Percentiles rank a stretch among this genome's conserved stretches.
These are phyloP conservation scores for Thielaviopsis euricoi DNA, from an alignment of 2,329 filamentous ascomycete species.

Conservation along the genomic window DNA sequence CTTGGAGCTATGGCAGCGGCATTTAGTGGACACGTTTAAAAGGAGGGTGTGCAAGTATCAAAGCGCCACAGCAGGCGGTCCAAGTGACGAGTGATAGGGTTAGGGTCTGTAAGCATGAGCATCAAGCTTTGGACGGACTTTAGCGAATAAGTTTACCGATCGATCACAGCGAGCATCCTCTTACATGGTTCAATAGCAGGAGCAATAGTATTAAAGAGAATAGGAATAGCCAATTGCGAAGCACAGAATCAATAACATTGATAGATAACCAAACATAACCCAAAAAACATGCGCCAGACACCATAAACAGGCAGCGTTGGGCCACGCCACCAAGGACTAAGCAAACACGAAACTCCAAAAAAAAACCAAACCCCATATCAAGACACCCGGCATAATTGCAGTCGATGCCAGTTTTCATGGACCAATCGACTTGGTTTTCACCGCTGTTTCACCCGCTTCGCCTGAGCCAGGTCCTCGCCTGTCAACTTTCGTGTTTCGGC, in stretches of 20 bases:
- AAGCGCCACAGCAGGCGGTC: neutral
- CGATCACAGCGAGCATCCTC: neutral
- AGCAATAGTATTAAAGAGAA: neutral
- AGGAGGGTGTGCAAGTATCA: neutral
- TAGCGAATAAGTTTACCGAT: neutral
- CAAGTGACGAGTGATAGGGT: neutral
- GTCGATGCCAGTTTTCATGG: neutral
- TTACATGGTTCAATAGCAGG: neutral
- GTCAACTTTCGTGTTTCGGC: conserved; percentile 7
- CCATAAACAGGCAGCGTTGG: neutral
- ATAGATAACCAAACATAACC: neutral
- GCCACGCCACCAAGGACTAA: neutral
- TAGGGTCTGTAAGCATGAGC: neutral
- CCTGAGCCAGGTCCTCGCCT: neutral
- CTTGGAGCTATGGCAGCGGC: neutral
- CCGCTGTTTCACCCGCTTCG: neutral
- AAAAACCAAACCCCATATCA: neutral
- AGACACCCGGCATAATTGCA: neutral
- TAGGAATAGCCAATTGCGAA: neutral
- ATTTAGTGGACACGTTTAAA: neutral
- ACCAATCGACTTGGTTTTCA: neutral
- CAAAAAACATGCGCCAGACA: neutral
- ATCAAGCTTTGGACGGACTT: neutral
- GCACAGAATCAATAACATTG: neutral
- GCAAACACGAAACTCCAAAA: neutral